Percentiles rank a stretch among this genome's conserved stretches.
These are phyloP conservation scores for Ananas comosus DNA, from an alignment of 176 grass and related monocot species.

Conservation along the genomic window DNA sequence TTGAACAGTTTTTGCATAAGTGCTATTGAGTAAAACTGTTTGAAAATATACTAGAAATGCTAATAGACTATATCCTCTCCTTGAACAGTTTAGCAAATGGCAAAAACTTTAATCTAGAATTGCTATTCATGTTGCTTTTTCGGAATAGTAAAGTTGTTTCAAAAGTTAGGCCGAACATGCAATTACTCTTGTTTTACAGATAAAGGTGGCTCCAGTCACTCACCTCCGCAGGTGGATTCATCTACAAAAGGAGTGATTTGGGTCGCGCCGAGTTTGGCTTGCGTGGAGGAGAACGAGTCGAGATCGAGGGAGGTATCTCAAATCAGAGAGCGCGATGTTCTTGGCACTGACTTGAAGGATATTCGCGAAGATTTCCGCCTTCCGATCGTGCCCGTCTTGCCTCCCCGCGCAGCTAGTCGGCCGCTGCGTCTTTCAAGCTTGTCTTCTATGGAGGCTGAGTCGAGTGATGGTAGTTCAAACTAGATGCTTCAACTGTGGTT, in stretches of 20 bases:
- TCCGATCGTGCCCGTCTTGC: background rate
- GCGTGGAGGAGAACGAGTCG: slow-evolving; percentile 15
- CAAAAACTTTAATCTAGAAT: no score
- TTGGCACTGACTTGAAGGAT: slow-evolving; percentile 5
- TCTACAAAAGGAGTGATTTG: slow-evolving; percentile 4
- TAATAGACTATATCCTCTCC: no score
- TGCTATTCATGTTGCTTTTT: no score
- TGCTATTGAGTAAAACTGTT: no score
- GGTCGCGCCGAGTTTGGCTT: slow-evolving; percentile 26
- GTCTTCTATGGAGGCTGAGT: slow-evolving; percentile 3
- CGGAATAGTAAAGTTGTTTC: background rate
- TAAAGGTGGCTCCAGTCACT: slow-evolving; percentile 7
- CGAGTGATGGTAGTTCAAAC: slow-evolving; percentile 8
- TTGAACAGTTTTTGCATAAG: no score
- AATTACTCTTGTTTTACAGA: no score
- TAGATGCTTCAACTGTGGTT: background rate
- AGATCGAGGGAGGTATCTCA: slow-evolving; percentile 18
- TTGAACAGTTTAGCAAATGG: no score
- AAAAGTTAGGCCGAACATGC: background rate
- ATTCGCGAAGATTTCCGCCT: background rate
- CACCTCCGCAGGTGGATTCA: slow-evolving; percentile 3
- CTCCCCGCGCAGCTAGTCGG: background rate
- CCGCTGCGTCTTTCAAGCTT: background rate
- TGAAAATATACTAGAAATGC: no score
- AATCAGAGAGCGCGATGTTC: slow-evolving; percentile 17